A percentile compares a stretch with the other conserved stretches of the same genome.
These are phyloP conservation scores for Penicillium crystallinum DNA, from an alignment of 495 filamentous ascomycete genomes.

Conservation along the genomic window DNA sequence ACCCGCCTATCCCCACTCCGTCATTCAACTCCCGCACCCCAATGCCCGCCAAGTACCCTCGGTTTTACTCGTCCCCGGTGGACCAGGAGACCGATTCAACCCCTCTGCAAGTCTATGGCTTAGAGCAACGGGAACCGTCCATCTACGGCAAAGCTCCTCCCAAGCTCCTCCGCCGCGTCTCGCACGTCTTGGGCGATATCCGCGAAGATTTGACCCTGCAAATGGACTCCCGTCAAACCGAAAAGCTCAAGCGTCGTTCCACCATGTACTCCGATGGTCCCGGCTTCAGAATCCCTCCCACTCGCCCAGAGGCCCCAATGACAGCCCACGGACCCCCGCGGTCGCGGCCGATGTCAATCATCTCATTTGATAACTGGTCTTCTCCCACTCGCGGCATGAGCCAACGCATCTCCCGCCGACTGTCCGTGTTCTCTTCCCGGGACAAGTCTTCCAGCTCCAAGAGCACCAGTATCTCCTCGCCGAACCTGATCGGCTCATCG, in stretches of 20 bases:
- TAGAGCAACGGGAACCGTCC: slow-evolving; percentile 36
- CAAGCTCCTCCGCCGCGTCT: slow-evolving; percentile 35
- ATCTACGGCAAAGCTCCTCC: slow-evolving; percentile 24
- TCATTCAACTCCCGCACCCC: slow-evolving; percentile 24
- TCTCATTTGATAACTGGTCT: slow-evolving; percentile 22
- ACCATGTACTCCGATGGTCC: slow-evolving; percentile 23
- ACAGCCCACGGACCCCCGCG: slow-evolving; percentile 16
- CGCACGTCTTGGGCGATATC: slow-evolving; percentile 39
- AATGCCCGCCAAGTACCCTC: slow-evolving; percentile 27
- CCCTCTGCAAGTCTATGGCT: slow-evolving; percentile 35
- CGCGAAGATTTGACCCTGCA: slow-evolving; percentile 35
- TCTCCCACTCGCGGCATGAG: slow-evolving; percentile 21
- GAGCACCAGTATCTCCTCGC: slow-evolving; percentile 31
- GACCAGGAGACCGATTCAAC: slow-evolving; percentile 29
- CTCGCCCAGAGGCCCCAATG: neutral
- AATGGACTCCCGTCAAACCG: slow-evolving; percentile 22
- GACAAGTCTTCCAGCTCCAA: slow-evolving; percentile 15
- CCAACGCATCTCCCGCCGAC: slow-evolving; percentile 22
- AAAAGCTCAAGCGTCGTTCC: slow-evolving; percentile 32
- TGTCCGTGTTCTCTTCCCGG: slow-evolving; percentile 23
- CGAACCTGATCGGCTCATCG: slow-evolving; percentile 38
- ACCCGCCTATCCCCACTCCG: slow-evolving; percentile 24
- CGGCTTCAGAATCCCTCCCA: neutral
- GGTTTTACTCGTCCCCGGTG: slow-evolving; percentile 40
- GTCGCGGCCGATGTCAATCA: slow-evolving; percentile 28